These are phyloP conservation scores for Cladosporium halotolerans DNA, from an alignment of 2,329 filamentous ascomycete genomes.

Conservation along the genomic window DNA sequence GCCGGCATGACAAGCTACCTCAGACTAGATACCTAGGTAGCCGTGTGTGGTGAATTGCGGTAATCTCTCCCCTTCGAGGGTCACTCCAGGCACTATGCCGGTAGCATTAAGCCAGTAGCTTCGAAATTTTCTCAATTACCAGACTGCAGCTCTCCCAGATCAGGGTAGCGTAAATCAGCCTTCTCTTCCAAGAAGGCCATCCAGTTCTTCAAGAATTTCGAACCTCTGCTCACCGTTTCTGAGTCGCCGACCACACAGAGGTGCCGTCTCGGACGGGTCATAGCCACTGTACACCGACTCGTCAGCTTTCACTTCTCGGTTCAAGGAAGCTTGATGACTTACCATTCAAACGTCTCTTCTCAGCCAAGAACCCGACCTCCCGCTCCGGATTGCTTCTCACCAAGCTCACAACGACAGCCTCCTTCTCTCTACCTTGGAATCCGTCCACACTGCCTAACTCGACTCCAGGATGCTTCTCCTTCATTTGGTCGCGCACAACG, in stretches of 20 bases:
- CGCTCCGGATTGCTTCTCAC: slow-evolving; percentile 81
- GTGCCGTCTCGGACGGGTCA: slow-evolving; percentile 90
- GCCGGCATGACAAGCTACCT: no score
- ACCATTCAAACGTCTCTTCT: slow-evolving; percentile 91
- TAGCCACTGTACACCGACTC: slow-evolving; percentile 61
- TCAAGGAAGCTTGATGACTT: slow-evolving; percentile 29
- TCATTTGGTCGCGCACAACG: slow-evolving; percentile 67
- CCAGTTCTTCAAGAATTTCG: slow-evolving; percentile 80
- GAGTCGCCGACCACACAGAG: slow-evolving; percentile 89
- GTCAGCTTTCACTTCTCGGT: not conserved
- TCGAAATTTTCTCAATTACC: no score
- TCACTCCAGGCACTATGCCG: no score
- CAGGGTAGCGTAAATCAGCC: slow-evolving; percentile 83
- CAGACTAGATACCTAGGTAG: no score
- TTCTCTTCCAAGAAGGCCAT: slow-evolving; percentile 87
- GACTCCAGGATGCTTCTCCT: slow-evolving; percentile 73
- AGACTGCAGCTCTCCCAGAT: slow-evolving; percentile 30
- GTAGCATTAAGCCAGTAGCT: no score
- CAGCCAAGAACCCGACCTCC: slow-evolving; percentile 87
- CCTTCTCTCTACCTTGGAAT: slow-evolving; percentile 95
- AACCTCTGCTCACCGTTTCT: slow-evolving; percentile 86
- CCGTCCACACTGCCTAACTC: slow-evolving; percentile 97
- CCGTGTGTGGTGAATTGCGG: no score
- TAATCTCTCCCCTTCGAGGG: no score
- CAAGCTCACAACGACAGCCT: slow-evolving; percentile 87